Evolutionary conservation across 306 rosid genomes (phyloP), one percentile per base, ranked within the genome.

Genomic region (Hippophae rhamnoides): DNA sequence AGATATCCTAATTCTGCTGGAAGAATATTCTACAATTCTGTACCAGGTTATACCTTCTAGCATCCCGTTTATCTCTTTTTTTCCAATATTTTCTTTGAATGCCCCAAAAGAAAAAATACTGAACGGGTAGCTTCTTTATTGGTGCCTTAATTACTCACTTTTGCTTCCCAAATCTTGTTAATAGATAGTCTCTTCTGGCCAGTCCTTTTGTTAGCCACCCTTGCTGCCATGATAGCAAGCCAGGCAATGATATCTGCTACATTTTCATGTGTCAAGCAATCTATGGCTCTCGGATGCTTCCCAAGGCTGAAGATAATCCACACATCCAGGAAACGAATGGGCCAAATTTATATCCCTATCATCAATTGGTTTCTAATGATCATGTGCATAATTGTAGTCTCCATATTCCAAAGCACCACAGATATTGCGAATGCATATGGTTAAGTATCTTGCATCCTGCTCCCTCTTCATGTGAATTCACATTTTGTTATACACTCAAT

Each of bases 191-290:
- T 92, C 65, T 92, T 92, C 81, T 92, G 98, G 96, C 98, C 98
- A 11, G 85, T 92, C 78, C 78, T 92, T 55, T 87, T 83, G 71
- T 55, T 84, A 64, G 98, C 98, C 54, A 80, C 98, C 55, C 84
- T 92, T 57, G 98, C 95, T 58, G 96, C 96, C 43, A 87, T 92
- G 95, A 85, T 92, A 85, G 98, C 98, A 44, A 92, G 96, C 83
- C 98, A 92, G 82, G 96, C 98, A 45, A 92, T 92, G 96, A 92
- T 92, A 76, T 92, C 96, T 47, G 98, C 98, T 65, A 92, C 98
- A 10, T 92, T 92, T 81, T 92, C 96, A 48, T 92, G 98, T 41
- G 87, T 92, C 41, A 92, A 87, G 76, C 98, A 92, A 73, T 79
- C 98, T 14, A 92, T 92, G 98, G 96, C 98, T 71, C 87, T 92